Evolutionary conservation across 2,329 filamentous ascomycete genomes (phyloP).

Genomic region (Bipolaris zeicola): DNA sequence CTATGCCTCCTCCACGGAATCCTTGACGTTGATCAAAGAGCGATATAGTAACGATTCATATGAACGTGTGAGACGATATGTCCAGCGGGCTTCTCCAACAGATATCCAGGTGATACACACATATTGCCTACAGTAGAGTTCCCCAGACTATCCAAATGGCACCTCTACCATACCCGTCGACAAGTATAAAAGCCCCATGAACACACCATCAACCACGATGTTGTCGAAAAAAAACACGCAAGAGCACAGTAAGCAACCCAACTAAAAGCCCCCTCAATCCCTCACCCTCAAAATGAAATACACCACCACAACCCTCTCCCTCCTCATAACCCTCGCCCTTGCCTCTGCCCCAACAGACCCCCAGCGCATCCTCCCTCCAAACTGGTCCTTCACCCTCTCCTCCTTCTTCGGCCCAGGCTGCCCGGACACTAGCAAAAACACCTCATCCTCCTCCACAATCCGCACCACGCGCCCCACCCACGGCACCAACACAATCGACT

Average conservation of each 20-base stretch:
- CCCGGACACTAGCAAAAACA: constrained; percentile 11
- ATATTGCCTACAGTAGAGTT: background rate
- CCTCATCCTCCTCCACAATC: background rate
- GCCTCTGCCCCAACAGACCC: background rate
- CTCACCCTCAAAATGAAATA: constrained; percentile 8
- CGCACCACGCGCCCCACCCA: constrained; percentile 21
- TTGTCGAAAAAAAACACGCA: background rate
- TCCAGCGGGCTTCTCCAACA: too few species aligned
- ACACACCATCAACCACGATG: background rate
- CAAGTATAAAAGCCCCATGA: background rate
- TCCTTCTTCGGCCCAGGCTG: constrained; percentile 24
- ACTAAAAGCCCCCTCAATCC: too few species aligned
- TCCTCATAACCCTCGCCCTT: constrained; percentile 13
- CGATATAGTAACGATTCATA: background rate
- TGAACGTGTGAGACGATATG: background rate
- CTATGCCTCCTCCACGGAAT: background rate
- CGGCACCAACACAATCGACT: constrained; percentile 24
- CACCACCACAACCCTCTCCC: background rate
- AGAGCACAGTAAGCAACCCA: background rate
- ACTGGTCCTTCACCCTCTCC: constrained; percentile 23
- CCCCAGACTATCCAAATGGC: too few species aligned
- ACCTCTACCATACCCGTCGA: background rate
- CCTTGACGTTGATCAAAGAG: too few species aligned
- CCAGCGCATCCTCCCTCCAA: constrained; percentile 15
- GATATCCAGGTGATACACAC: background rate